Evolutionary conservation across 164 flowering plant genomes (phyloP), one percentile per base, ranked within the genome.

Genomic region (Aristolochia contorta): DNA sequence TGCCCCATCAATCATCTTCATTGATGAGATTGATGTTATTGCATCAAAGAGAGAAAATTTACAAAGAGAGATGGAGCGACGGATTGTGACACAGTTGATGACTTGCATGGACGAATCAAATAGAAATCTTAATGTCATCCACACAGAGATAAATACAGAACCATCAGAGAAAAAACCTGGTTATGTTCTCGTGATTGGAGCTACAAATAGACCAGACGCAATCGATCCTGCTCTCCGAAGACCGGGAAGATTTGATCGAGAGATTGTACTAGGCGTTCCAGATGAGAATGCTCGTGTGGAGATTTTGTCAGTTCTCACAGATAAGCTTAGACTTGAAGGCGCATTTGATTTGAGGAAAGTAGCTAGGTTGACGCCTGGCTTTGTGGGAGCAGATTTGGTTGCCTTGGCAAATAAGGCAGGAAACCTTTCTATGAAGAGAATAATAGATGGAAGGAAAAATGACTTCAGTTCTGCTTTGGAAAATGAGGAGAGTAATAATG

Each of bases 11-110:
- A n/a, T n/a, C n/a, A n/a, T n/a, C n/a, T n/a, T n/a, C 62, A 93
- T 93, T 65, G 99, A 93, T 75, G 99, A 93, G 72, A 93, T 93
- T 73, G 99, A 93, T 74, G 92, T 96, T 2, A 88, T 93, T 74
- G 99, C 85, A 65, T 78, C 96, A 10, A 88, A 93, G 73, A 82
- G 99, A 72, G 99, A 85, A 68, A 84, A 80, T 58, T 65, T 84
- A 22, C 96, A 90, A 61, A 80, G 89, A 69, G 97, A 85, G 71
- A 86, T 90, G 97, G 97, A 85, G 69, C 64, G 79, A 3, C 79
- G 99, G 16, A 90, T 93, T 59, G 99, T 93, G 66, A 90, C 97
- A 22, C 97, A 93, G 60, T 70, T 93, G 65, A 72, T 90, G 85
- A 85, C 96, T 20, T 90, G 96, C 72, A 93, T 93, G 96, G 99